phyloP scores from a whole-genome alignment of 2,329 filamentous ascomycete species.

The Penicillium sp. region DNA sequence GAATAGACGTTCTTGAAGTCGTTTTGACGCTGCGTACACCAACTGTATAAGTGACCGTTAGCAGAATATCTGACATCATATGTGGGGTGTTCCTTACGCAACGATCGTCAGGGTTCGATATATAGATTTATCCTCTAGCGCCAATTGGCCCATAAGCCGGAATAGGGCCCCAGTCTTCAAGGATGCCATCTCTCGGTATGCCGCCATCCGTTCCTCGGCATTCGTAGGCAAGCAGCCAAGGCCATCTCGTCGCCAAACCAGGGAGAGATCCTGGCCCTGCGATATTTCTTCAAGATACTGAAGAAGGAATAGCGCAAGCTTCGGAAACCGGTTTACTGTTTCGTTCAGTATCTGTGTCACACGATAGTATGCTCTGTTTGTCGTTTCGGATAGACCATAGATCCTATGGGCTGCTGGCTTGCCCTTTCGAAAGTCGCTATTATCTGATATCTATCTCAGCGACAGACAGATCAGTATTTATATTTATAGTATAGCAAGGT shows the following conservation, averaged over 20 bases:
- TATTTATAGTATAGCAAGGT: not conserved
- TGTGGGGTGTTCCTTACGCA: slow-evolving; percentile 18
- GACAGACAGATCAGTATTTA: not conserved
- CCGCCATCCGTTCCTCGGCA: slow-evolving; percentile 17
- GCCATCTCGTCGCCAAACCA: slow-evolving; percentile 30
- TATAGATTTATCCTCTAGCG: slow-evolving; percentile 23
- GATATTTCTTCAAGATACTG: slow-evolving; percentile 29
- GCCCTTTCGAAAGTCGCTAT: slow-evolving; percentile 29
- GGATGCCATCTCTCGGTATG: slow-evolving; percentile 25
- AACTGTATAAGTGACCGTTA: slow-evolving; percentile 15
- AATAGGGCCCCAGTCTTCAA: slow-evolving; percentile 30
- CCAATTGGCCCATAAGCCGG: slow-evolving; percentile 27
- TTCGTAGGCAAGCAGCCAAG: slow-evolving; percentile 18
- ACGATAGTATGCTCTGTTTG: slow-evolving; percentile 30
- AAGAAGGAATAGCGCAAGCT: slow-evolving; percentile 24
- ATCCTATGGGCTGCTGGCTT: slow-evolving; percentile 26
- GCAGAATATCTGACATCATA: not conserved
- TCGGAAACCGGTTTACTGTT: slow-evolving; percentile 21
- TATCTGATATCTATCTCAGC: slow-evolving; percentile 25
- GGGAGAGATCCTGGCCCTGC: slow-evolving; percentile 29
- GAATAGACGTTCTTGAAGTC: slow-evolving; percentile 33
- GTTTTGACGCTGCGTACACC: slow-evolving; percentile 30
- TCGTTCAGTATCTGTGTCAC: slow-evolving; percentile 27
- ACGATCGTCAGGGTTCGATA: slow-evolving; percentile 25
- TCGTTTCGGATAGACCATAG: slow-evolving; percentile 29